Base-by-base conservation (phyloP, 1,139 yeast genomes). In the Nakaseomyces delphensis region DNA sequence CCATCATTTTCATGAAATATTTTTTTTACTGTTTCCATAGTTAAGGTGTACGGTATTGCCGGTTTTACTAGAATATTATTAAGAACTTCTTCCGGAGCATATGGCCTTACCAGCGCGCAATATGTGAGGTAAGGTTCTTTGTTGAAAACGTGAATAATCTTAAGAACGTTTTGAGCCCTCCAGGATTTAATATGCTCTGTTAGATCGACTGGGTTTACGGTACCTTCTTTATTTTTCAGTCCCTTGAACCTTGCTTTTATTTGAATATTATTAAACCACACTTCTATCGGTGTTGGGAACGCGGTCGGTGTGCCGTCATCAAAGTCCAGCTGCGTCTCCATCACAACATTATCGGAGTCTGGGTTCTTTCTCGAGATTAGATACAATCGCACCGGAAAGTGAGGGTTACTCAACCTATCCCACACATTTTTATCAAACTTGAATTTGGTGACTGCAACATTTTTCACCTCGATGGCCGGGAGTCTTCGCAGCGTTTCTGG, bases 131-230 rank as follows among this genome's bases (percentile, higher is more conserved):
- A 33, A 10, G 27, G 13, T 21, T 33, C 37, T 11, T 33, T 33
- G n/a, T 33, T 33, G 27, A 33, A 33, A 3, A 33, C 37, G 21
- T 33, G 37, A 4, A 33, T 21, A 7, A 33, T 33, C 11, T 33
- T 33, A 5, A 33, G 27, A 4, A 21, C 11, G 14, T 33, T 33
- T 21, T 20, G 37, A 7, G 37, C 25, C 8, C 37, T 33, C 37
- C 37, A 47, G 11, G 62, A 60, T 10, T 47, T 48, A 10, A 76
- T 32, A 43, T 62, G 60, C 1, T 66, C 62, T 0, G 84, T 77
- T 35, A 81, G 53, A 57, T 83, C 78, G 1, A 82, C 82, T 0
- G 91, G 89, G 43, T 73, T 70, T 1, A 80, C 76, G 0, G 86
- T 74, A 0, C 84, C 84, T 0, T 70, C 69, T 46, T 69, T 73